Conservation (phyloP, 2,329 filamentous ascomycete species). For the Xylariaceae sp. region DNA sequence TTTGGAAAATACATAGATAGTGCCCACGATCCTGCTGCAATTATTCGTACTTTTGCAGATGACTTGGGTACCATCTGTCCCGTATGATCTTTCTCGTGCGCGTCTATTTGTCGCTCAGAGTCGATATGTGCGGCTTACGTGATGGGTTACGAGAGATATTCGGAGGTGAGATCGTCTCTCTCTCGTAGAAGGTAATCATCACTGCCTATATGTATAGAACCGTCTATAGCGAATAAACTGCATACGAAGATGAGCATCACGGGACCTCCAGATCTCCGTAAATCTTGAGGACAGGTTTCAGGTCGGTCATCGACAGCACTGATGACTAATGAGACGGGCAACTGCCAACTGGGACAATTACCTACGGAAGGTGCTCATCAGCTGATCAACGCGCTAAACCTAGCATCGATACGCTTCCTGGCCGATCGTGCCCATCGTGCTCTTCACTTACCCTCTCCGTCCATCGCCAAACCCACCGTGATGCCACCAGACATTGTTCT, state of each 20-base stretch:
- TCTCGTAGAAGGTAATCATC: too few relatives aligned
- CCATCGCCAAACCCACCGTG: background rate
- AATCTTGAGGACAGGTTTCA: background rate
- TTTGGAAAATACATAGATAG: background rate
- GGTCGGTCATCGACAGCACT: too few relatives aligned
- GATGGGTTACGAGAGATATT: background rate
- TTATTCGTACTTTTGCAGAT: background rate
- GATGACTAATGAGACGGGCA: background rate
- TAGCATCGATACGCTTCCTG: background rate
- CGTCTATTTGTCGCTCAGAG: background rate
- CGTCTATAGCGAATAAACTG: background rate
- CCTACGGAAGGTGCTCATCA: background rate
- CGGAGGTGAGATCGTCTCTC: too few relatives aligned
- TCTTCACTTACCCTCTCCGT: background rate
- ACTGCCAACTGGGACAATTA: too few relatives aligned
- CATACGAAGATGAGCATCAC: background rate
- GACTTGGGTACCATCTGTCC: too few relatives aligned
- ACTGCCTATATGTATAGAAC: too few relatives aligned
- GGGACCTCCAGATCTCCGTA: background rate
- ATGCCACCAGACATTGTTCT: background rate
- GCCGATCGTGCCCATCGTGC: background rate
- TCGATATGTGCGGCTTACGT: background rate
- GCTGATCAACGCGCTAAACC: background rate
- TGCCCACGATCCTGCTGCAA: background rate
- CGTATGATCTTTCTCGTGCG: background rate